Percentiles rank a stretch among this genome's conserved stretches.
phyloP scores from a whole-genome alignment of 169 alveolate species.

The Cryptosporidium baileyi region DNA sequence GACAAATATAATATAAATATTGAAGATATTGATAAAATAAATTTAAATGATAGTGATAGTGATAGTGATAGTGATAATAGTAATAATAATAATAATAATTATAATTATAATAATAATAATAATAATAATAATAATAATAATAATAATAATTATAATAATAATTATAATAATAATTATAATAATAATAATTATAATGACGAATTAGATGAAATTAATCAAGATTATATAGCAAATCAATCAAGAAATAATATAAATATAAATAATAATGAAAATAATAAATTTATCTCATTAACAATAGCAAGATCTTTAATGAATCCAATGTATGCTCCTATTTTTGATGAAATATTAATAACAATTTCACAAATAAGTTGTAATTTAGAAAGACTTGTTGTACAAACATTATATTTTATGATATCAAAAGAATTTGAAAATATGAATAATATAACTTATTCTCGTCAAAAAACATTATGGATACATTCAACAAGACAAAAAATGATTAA shows the following conservation, averaged over 20 bases:
- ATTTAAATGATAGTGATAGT: not conserved
- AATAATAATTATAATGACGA: not conserved
- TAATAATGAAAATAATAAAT: not conserved
- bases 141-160: not conserved
- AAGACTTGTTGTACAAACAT: constrained; percentile 85
- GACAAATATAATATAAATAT: not conserved
- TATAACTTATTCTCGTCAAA: constrained; percentile 50
- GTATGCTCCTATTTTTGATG: constrained; percentile 82
- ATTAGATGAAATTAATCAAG: not conserved
- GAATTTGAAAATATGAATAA: constrained; percentile 75
- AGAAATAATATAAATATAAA: not conserved
- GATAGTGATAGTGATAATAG: not conserved
- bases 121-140: not conserved
- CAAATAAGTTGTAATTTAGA: constrained; percentile 87
- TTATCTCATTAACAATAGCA: constrained; percentile 66
- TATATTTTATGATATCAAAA: constrained; percentile 81
- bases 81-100: not conserved
- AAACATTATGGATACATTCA: constrained; percentile 32
- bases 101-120: not conserved
- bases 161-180: not conserved
- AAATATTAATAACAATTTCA: constrained; percentile 77
- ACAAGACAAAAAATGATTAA: constrained; percentile 44
- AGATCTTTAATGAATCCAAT: constrained; percentile 72
- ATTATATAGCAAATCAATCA: not conserved
- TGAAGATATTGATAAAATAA: not conserved